These are phyloP conservation scores for Lasiosphaeria miniovina DNA, from an alignment of 495 filamentous ascomycete genomes.

Conservation along the genomic window DNA sequence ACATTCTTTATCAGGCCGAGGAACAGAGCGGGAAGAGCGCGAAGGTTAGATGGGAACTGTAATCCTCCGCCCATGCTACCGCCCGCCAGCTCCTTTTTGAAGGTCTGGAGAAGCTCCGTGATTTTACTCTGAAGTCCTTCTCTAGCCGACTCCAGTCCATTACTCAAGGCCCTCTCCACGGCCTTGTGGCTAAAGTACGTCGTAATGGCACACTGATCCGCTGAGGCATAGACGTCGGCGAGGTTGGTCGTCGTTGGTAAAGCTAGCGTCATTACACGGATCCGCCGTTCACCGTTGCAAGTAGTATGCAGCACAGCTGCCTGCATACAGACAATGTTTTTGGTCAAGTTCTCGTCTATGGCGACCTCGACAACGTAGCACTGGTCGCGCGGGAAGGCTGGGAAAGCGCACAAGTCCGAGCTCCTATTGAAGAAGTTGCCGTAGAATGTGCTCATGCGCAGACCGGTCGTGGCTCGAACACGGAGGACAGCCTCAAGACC, in stretches of 20 bases:
- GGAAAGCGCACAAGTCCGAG: constrained; percentile 95
- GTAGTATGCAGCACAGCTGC: constrained; percentile 95
- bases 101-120: constrained; percentile 90
- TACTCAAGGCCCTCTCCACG: constrained; percentile 81
- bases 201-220: constrained; percentile 88
- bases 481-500: constrained; percentile 94
- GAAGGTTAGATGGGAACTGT: constrained; percentile 89
- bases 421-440: constrained; percentile 99
- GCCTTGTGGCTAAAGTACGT: constrained; percentile 97
- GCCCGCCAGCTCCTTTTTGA: constrained; percentile 93
- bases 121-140: constrained; percentile 87
- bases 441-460: constrained; percentile 97
- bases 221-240: constrained; percentile 89
- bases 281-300: constrained; percentile 93
- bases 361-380: constrained; percentile 98
- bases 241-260: constrained; percentile 88
- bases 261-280: constrained; percentile 89
- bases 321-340: constrained; percentile 91
- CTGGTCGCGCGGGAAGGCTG: constrained; percentile 95
- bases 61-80: constrained; percentile 92
- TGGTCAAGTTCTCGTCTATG: constrained; percentile 91
- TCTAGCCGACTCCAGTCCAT: constrained; percentile 83
- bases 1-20: constrained; percentile 94
- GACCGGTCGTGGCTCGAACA: constrained; percentile 88
- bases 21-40: constrained; percentile 85